Evolutionary conservation across 2,329 filamentous ascomycete genomes (phyloP).

Genomic region (Cercospora zeina): DNA sequence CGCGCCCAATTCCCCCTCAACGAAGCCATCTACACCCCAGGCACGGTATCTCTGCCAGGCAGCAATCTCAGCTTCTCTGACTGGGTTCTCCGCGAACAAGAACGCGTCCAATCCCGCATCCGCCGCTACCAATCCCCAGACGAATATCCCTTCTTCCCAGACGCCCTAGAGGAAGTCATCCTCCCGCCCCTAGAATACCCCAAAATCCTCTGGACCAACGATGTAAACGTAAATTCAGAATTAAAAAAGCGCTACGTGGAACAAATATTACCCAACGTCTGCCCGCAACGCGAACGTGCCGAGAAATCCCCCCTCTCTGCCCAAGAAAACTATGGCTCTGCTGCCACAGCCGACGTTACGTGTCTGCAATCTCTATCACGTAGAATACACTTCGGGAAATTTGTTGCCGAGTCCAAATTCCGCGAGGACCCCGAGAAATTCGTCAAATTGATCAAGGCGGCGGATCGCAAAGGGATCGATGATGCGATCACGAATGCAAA

Average conservation of each 20-base stretch:
- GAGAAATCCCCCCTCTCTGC: conserved; percentile 73
- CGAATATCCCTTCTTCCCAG: conserved; percentile 95
- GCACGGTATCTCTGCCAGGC: conserved; percentile 75
- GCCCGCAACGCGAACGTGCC: conserved; percentile 70
- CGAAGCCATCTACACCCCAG: conserved; percentile 77
- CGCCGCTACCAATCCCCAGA: conserved; percentile 94
- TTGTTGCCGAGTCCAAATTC: conserved; percentile 96
- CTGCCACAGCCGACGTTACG: conserved; percentile 85
- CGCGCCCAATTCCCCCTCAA: conserved; percentile 97
- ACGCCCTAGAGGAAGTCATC: conserved; percentile 74
- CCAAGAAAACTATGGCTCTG: conserved; percentile 92
- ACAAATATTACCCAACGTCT: conserved; percentile 79
- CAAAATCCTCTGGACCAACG: conserved; percentile 79
- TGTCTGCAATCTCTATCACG: conserved; percentile 87
- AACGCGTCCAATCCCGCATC: conserved; percentile 86
- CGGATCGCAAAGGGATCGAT: conserved; percentile 77
- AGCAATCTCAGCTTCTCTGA: conserved; percentile 80
- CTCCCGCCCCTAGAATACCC: conserved; percentile 89
- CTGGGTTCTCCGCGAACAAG: conserved; percentile 89
- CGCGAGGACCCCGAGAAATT: conserved; percentile 77
- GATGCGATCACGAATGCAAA: conserved; percentile 85
- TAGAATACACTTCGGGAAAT: conserved; percentile 96
- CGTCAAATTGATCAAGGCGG: conserved; percentile 76
- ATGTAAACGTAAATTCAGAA: conserved; percentile 84
- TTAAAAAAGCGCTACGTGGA: conserved; percentile 85